Percentiles rank a stretch among this genome's conserved stretches.
Evolutionary conservation across 352 stramenopile genomes (phyloP).

Genomic region (Pythium aquatile): DNA sequence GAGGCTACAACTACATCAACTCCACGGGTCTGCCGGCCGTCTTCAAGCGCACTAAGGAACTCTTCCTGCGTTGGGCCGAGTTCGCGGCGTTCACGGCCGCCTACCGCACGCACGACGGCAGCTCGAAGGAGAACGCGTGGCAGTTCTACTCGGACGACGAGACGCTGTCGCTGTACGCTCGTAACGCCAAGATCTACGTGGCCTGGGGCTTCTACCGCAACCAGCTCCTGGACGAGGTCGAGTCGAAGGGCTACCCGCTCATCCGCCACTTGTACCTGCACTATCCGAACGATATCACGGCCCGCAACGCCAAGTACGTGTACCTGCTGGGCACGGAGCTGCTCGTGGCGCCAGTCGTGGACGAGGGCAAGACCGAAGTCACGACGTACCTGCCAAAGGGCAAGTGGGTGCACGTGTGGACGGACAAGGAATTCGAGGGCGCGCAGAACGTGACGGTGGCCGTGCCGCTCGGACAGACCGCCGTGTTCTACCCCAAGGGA

Average conservation of each 20-base stretch:
- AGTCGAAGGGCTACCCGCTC: slow-evolving; percentile 3
- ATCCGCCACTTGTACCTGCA: slow-evolving; percentile 15
- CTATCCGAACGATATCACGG: slow-evolving; percentile 7
- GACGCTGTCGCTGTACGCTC: slow-evolving; percentile 12
- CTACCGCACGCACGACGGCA: slow-evolving; percentile 21
- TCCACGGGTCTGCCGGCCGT: slow-evolving; percentile 4
- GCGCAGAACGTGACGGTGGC: slow-evolving; percentile 9
- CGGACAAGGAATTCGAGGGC: slow-evolving; percentile 10
- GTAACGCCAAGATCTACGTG: slow-evolving; percentile 17
- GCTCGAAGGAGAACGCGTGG: slow-evolving; percentile 16
- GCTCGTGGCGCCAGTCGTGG: slow-evolving; percentile 12
- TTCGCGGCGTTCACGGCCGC: slow-evolving; percentile 21
- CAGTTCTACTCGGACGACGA: slow-evolving; percentile 22
- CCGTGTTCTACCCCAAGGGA: slow-evolving; percentile 17
- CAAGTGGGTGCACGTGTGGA: slow-evolving; percentile 20
- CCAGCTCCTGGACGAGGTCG: slow-evolving; percentile 10
- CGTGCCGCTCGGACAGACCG: slow-evolving; percentile 11
- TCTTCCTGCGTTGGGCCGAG: slow-evolving; percentile 20
- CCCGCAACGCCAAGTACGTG: slow-evolving; percentile 10
- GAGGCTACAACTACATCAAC: slow-evolving; percentile 22
- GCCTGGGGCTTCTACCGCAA: slow-evolving; percentile 20
- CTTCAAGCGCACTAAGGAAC: slow-evolving; percentile 13
- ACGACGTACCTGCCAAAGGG: slow-evolving; percentile 8
- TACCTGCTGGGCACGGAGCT: slow-evolving; percentile 14
- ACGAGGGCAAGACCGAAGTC: slow-evolving; percentile 9